Conservation (phyloP, 441 rosid species). For the Euphorbia corollata region DNA sequence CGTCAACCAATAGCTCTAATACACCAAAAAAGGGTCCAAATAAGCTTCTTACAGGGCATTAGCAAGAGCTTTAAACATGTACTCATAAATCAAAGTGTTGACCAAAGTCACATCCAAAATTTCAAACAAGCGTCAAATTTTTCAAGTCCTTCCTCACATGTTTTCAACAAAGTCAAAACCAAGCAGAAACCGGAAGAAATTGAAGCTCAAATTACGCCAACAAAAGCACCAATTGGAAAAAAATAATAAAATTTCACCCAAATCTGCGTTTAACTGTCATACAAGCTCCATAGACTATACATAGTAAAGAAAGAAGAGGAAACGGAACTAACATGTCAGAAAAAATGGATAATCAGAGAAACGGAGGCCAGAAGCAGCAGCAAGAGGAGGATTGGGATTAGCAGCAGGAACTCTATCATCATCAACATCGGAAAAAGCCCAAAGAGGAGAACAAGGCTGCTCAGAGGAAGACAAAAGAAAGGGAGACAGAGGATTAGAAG, state of each 20-base stretch:
- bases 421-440: constrained; percentile 65
- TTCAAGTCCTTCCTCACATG: background rate
- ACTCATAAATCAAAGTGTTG: background rate
- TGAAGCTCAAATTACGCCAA: constrained; percentile 2
- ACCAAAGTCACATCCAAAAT: background rate
- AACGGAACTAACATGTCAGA: constrained; percentile 42
- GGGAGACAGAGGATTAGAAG: constrained; percentile 49
- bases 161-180: background rate
- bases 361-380: constrained; percentile 24
- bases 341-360: constrained; percentile 41
- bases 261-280: background rate
- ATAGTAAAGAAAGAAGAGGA: background rate
- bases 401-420: constrained; percentile 23
- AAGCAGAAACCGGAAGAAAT: constrained; percentile 1
- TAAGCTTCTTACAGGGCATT: background rate
- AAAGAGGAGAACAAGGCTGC: constrained; percentile 83
- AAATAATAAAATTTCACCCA: background rate
- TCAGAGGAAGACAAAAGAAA: constrained; percentile 44
- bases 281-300: constrained; percentile 50
- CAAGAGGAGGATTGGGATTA: constrained; percentile 17
- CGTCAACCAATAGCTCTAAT: background rate
- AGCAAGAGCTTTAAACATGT: background rate
- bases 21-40: background rate
- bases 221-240: background rate
- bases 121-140: background rate